Conservation (phyloP, 2,329 filamentous ascomycete genomes). For the Epichloe sibirici region DNA sequence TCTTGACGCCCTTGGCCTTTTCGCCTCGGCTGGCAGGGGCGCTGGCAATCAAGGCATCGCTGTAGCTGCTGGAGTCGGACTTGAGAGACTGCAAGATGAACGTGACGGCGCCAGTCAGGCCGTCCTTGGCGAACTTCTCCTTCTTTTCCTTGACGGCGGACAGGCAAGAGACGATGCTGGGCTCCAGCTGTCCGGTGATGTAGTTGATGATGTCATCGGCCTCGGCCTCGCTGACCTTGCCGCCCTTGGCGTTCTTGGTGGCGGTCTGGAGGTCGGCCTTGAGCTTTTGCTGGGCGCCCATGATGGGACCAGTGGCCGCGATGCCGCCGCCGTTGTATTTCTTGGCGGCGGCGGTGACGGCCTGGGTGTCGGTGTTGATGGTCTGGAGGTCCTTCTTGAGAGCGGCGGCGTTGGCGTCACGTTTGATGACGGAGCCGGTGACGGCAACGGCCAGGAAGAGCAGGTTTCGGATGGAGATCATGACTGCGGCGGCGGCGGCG, state of each 20-base stretch:
- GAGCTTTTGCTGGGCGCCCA: background rate
- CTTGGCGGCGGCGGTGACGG: background rate
- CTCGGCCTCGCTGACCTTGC: background rate
- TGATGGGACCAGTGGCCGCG: background rate
- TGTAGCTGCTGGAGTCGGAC: background rate
- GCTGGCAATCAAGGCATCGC: background rate
- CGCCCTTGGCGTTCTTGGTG: background rate
- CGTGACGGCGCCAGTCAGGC: background rate
- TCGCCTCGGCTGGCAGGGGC: background rate
- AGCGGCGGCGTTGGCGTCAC: background rate
- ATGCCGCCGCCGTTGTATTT: background rate
- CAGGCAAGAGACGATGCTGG: background rate
- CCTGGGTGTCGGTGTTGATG: background rate
- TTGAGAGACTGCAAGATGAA: background rate
- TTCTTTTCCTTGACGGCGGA: background rate
- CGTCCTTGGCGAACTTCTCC: background rate
- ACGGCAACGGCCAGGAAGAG: constrained; percentile 4
- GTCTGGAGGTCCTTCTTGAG: background rate
- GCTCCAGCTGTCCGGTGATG: background rate
- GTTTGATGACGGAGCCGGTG: background rate
- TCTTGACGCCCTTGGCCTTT: background rate
- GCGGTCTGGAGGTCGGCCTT: background rate
- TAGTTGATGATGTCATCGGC: background rate
- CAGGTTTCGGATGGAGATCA: constrained; percentile 3
- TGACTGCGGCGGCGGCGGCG: background rate